Evolutionary conservation across 306 rosid genomes (phyloP).

Genomic region (Prunus fruticosa): DNA sequence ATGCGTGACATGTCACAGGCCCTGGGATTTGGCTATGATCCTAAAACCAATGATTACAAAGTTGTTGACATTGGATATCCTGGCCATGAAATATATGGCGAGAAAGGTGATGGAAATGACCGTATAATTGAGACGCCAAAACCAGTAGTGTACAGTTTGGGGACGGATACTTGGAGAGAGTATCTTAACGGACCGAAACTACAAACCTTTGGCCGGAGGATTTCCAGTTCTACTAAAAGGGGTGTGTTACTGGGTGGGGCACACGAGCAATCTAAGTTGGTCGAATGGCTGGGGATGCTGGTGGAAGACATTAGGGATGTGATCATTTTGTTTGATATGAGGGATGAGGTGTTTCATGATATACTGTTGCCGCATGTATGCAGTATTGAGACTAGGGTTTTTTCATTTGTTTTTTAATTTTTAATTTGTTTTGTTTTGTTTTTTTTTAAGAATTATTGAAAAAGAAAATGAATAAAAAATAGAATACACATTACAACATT

Average conservation of each 20-base stretch:
- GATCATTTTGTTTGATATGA: background rate
- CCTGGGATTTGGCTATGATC: constrained; percentile 4
- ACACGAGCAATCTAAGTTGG: background rate
- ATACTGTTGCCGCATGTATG: background rate
- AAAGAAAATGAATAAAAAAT: too few relatives aligned
- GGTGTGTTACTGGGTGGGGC: background rate
- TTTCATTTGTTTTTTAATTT: too few relatives aligned
- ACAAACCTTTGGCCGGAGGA: background rate
- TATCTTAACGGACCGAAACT: background rate
- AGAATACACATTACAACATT: too few relatives aligned
- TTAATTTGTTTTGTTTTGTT: too few relatives aligned
- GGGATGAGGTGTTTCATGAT: background rate
- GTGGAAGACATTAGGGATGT: background rate
- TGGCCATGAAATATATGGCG: too few relatives aligned
- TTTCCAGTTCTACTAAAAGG: background rate
- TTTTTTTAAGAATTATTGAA: too few relatives aligned
- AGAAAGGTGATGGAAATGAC: background rate
- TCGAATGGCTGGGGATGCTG: too few relatives aligned
- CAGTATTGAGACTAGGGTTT: too few relatives aligned
- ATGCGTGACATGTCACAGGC: too few relatives aligned
- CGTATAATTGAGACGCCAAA: background rate
- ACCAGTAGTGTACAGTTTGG: background rate
- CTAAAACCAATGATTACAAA: background rate
- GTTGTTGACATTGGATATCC: background rate
- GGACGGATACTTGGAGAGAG: constrained; percentile 6